A percentile compares a stretch with the other conserved stretches of the same genome.
These are phyloP conservation scores for Mollisiaceae sp. DNA, from an alignment of 2,329 filamentous ascomycete genomes.

Conservation along the genomic window DNA sequence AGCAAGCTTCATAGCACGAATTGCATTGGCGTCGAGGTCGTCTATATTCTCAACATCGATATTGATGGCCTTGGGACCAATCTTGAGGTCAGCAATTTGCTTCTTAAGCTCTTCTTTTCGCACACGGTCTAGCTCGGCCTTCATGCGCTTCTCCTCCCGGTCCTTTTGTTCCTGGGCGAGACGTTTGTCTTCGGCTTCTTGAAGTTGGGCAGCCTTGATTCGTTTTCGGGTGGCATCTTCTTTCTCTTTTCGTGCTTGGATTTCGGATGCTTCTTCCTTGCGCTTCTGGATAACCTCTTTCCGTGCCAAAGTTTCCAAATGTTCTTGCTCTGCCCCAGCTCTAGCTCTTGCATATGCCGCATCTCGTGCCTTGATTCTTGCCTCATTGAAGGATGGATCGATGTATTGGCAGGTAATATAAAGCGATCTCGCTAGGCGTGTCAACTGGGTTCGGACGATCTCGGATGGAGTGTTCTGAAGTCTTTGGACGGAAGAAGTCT, in stretches of 20 bases:
- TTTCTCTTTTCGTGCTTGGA: slow-evolving; percentile 85
- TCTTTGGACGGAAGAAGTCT: slow-evolving; percentile 85
- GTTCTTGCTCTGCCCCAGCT: slow-evolving; percentile 90
- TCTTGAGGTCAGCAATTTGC: slow-evolving; percentile 89
- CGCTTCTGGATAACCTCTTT: slow-evolving; percentile 94
- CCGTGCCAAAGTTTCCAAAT: slow-evolving; percentile 80
- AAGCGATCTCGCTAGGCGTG: slow-evolving; percentile 86
- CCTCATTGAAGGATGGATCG: slow-evolving; percentile 85
- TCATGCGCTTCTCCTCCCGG: slow-evolving; percentile 83
- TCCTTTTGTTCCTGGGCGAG: slow-evolving; percentile 92
- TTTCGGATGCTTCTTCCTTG: slow-evolving; percentile 92
- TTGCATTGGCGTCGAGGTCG: slow-evolving; percentile 84
- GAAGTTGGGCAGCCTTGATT: slow-evolving; percentile 83
- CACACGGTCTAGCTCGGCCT: slow-evolving; percentile 87
- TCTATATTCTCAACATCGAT: slow-evolving; percentile 84
- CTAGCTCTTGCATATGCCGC: slow-evolving; percentile 81
- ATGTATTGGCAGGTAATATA: slow-evolving; percentile 96
- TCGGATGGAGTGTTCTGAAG: slow-evolving; percentile 97
- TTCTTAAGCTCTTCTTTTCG: slow-evolving; percentile 93
- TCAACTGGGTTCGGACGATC: slow-evolving; percentile 94
- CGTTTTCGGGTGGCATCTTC: slow-evolving; percentile 91
- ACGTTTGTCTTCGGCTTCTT: slow-evolving; percentile 87
- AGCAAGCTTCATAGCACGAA: slow-evolving; percentile 92
- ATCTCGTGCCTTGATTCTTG: slow-evolving; percentile 77
- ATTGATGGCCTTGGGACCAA: slow-evolving; percentile 75